phyloP scores from a whole-genome alignment of 2,329 filamentous ascomycete genomes.

The Ceratocystis huliohia region DNA sequence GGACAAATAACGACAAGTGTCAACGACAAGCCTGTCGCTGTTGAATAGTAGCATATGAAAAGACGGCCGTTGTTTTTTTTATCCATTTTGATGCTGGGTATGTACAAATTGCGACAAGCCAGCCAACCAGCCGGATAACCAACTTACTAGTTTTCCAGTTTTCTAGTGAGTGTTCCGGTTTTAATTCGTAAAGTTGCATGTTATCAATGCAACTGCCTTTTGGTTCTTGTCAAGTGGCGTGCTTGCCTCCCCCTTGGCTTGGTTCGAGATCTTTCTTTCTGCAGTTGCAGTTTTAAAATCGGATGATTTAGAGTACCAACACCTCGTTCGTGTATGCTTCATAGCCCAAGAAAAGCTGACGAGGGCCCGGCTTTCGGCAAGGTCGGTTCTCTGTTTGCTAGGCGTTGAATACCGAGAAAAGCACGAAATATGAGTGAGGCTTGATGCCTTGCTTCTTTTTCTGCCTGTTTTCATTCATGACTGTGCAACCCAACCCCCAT shows the following conservation, averaged over 20 bases:
- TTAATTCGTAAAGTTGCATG: constrained; percentile 15
- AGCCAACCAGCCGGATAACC: no score
- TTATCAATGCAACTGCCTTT: constrained; percentile 4
- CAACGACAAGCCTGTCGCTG: no score
- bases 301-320: not conserved
- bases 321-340: not conserved
- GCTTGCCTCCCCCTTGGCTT: not conserved
- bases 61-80: no score
- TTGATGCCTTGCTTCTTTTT: not conserved
- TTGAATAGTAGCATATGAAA: no score
- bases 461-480: not conserved
- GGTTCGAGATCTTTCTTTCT: not conserved
- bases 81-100: no score
- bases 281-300: not conserved
- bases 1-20: not conserved
- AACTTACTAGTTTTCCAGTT: not conserved
- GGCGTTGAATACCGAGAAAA: constrained; percentile 16
- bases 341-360: not conserved
- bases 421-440: constrained; percentile 1
- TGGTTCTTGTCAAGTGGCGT: not conserved
- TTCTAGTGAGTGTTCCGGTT: constrained; percentile 9
- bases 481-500: not conserved
- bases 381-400: not conserved
- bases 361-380: constrained; percentile 16
- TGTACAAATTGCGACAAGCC: no score